phyloP scores from a whole-genome alignment of 345 rosid species.

The Heritiera fomes region DNA sequence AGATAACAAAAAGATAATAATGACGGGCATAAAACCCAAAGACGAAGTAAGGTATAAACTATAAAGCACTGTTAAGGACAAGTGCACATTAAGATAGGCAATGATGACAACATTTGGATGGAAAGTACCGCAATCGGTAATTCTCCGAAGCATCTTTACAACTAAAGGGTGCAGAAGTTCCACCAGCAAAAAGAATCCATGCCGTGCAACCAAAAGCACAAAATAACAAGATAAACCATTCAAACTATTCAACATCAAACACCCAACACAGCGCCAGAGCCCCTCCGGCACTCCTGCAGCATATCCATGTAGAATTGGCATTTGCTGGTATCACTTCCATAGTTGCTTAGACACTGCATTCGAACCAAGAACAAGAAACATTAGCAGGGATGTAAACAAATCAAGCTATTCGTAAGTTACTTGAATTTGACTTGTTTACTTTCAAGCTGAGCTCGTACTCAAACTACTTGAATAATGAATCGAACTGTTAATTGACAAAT shows the following conservation, averaged over 20 bases:
- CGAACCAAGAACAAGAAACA: neutral
- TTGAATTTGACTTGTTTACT: no score
- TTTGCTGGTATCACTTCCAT: constrained; percentile 43
- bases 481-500: no score
- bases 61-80: neutral
- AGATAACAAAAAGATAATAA: no score
- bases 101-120: neutral
- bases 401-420: no score
- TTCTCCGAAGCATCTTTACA: no score
- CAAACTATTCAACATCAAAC: constrained; percentile 22
- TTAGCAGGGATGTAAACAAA: neutral
- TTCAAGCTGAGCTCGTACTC: no score
- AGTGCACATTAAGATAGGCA: neutral
- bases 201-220: neutral
- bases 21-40: no score
- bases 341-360: constrained; percentile 45
- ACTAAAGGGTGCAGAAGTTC: no score
- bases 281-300: constrained; percentile 43
- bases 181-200: no score
- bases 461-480: no score
- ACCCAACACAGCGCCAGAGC: constrained; percentile 20
- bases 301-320: constrained; percentile 63
- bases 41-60: neutral
- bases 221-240: neutral
- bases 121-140: no score